phyloP scores from a whole-genome alignment of 805 yeast species.

The Nakazawaea ernobii region DNA sequence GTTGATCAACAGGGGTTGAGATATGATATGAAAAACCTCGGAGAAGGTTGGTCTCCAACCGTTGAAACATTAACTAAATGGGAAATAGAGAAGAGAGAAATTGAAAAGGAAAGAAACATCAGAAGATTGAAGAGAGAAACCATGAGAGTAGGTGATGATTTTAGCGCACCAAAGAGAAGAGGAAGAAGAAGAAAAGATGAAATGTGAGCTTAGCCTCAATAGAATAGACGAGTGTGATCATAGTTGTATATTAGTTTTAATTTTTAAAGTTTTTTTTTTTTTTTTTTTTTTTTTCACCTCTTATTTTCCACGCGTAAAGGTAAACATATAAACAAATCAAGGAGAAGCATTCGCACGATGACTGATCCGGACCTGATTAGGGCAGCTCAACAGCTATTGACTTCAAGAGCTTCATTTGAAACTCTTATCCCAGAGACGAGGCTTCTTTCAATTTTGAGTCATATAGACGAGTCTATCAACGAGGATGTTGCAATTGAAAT shows the following conservation, averaged over 20 bases:
- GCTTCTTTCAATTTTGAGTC: neutral
- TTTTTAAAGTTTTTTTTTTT: neutral
- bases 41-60: slow-evolving; percentile 82
- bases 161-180: slow-evolving; percentile 26
- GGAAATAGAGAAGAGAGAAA: slow-evolving; percentile 93
- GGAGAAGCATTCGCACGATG: slow-evolving; percentile 20
- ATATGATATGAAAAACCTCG: slow-evolving; percentile 69
- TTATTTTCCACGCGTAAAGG: neutral
- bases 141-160: slow-evolving; percentile 56
- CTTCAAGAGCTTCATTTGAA: slow-evolving; percentile 8
- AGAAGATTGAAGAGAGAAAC: slow-evolving; percentile 92
- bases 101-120: slow-evolving; percentile 87
- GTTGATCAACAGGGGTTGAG: slow-evolving; percentile 43
- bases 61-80: slow-evolving; percentile 83
- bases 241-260: too few relatives aligned
- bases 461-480: neutral
- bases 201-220: slow-evolving; percentile 10
- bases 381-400: slow-evolving; percentile 8
- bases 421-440: slow-evolving; percentile 2
- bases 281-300: too few relatives aligned
- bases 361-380: slow-evolving; percentile 15
- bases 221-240: too few relatives aligned
- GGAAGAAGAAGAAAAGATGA: slow-evolving; percentile 25
- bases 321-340: neutral
- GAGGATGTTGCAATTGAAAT: slow-evolving; percentile 1